Evolutionary conservation across 108 stramenopile species (phyloP), one percentile per base, ranked within the genome.

Genomic region (Nannochloropsis granulata): DNA sequence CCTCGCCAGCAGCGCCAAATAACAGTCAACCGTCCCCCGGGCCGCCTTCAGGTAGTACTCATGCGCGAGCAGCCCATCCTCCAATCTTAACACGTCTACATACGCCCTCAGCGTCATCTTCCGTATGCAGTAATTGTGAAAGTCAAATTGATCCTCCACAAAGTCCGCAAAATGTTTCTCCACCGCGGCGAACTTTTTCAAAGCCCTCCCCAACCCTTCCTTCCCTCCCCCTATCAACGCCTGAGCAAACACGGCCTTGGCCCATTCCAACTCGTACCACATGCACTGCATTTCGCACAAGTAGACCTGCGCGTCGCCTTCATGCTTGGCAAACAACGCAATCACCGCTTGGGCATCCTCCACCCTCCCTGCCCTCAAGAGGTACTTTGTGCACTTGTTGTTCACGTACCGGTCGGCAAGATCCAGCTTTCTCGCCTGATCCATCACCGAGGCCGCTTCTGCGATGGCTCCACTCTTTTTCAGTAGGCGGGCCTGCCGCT

Each of bases 101-200:
- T 99, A 99, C 0, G 97, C 91, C 56, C 97, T 93, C 26, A 99
- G 90, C 12, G 97, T 99, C 24, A 94, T 94, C 92, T 97, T 98
- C 78, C 97, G 94, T 84, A 98, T 86, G 88, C 97, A 98, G 86
- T 98, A 99, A 44, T 91, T 90, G 92, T 99, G 98, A 86, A 99
- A 98, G 91, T 99, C 98, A 83, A 99, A 97, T 88, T 98, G 96
- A 92, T 99, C 98, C 83, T 98, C 97, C 80, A 94, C 92, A 46
- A 95, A 95, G 88, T 97, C 97, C 46, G 94, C 93, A 85, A 97
- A 99, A 86, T 99, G 98, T 85, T 96, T 94, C 21, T 94, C 91
- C 13, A 97, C 94, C 80, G 92, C 91, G 71, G 89, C 13, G 23
- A 82, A 85, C 23, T 82, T 94, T 85, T 96, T 94, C 45, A 99